Evolutionary conservation across 345 rosid genomes (phyloP).

Genomic region (Euphorbia lathyris): DNA sequence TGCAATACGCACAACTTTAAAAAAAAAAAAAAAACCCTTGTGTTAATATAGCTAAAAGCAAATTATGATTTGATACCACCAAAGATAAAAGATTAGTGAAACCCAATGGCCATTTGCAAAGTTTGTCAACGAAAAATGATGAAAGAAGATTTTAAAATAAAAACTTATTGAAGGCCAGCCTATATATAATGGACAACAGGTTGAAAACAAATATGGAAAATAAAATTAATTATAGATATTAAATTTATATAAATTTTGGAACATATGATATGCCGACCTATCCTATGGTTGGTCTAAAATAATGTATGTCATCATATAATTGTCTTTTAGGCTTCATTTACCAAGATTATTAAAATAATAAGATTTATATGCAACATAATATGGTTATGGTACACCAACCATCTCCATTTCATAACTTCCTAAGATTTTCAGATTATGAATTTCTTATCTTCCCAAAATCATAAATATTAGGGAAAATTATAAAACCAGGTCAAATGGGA

Average conservation of each 20-base stretch:
- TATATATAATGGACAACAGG: background rate
- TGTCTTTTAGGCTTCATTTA: constrained; percentile 8
- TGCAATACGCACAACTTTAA: no score
- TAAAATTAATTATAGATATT: background rate
- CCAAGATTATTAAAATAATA: background rate
- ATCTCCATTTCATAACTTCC: background rate
- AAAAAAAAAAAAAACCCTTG: no score
- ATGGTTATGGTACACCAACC: constrained; percentile 11
- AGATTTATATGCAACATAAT: background rate
- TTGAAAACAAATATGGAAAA: constrained; percentile 2
- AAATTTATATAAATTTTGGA: no score
- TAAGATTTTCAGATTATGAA: background rate
- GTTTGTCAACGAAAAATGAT: background rate
- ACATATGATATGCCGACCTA: background rate
- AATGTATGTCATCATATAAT: background rate
- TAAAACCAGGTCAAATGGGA: no score
- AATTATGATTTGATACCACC: constrained; percentile 1
- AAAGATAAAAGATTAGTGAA: background rate
- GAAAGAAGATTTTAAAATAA: background rate
- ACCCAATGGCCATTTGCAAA: background rate
- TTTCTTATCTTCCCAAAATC: no score
- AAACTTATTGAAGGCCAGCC: background rate
- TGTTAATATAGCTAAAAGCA: background rate
- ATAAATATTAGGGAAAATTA: no score
- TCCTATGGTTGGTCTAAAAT: background rate